Percentiles rank a stretch among this genome's conserved stretches.
Conservation (phyloP, 2,329 filamentous ascomycete genomes). For the Aschersonia sp. region DNA sequence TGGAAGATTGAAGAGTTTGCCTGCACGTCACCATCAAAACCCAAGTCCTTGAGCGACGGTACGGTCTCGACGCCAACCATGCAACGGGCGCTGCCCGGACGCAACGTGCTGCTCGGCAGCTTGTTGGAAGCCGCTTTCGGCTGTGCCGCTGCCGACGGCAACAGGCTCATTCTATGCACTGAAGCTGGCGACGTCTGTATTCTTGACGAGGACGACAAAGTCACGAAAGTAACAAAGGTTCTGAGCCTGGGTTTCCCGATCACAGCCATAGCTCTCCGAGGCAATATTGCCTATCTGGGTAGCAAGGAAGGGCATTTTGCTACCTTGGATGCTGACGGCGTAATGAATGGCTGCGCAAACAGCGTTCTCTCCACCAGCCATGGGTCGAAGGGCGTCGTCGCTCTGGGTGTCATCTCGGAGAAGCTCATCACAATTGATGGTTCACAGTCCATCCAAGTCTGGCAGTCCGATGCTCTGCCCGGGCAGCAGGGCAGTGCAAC, state of each 20-base stretch:
- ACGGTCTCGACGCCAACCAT: constrained; percentile 15
- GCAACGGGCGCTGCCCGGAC: constrained; percentile 58
- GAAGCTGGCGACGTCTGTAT: constrained; percentile 84
- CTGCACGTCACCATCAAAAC: constrained; percentile 47
- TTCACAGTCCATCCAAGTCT: constrained; percentile 60
- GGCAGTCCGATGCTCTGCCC: constrained; percentile 30
- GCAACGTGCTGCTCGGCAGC: constrained; percentile 73
- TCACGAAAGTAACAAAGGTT: constrained; percentile 55
- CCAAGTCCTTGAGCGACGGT: constrained; percentile 34
- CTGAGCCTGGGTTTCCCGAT: constrained; percentile 53
- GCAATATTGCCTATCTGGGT: constrained; percentile 49
- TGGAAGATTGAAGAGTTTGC: constrained; percentile 68
- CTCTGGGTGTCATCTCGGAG: constrained; percentile 52
- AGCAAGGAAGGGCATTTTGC: constrained; percentile 49
- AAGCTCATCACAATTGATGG: constrained; percentile 64
- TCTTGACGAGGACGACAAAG: constrained; percentile 60
- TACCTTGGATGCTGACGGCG: constrained; percentile 33
- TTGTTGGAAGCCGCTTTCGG: constrained; percentile 77
- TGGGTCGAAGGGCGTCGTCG: constrained; percentile 36
- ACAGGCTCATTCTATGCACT: constrained; percentile 68
- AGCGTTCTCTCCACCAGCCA: constrained; percentile 24
- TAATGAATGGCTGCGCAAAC: constrained; percentile 26
- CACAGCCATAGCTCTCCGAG: constrained; percentile 49
- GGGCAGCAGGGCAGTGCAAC: constrained; percentile 21
- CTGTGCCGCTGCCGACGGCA: constrained; percentile 59